Conservation (phyloP, 2,329 filamentous ascomycete species). For the Botrytis fragariae region DNA sequence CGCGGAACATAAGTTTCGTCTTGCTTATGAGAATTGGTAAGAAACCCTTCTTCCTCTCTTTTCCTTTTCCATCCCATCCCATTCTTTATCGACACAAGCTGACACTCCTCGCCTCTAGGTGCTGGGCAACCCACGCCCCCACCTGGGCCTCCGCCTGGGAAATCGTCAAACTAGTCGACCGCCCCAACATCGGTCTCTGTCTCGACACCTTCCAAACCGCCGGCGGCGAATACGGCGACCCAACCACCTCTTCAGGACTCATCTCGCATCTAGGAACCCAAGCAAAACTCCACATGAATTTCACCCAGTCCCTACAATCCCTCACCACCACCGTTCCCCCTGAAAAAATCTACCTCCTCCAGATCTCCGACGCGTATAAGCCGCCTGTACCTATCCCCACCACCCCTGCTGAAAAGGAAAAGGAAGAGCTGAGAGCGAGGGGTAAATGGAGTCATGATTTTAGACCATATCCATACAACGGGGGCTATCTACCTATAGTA, state of each 20-base stretch:
- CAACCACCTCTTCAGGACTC: slow-evolving; percentile 60
- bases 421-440: slow-evolving; percentile 54
- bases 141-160: slow-evolving; percentile 69
- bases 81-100: background rate
- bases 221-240: slow-evolving; percentile 71
- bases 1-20: slow-evolving; percentile 52
- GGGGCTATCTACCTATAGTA: slow-evolving; percentile 65
- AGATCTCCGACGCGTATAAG: slow-evolving; percentile 73
- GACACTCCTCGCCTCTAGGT: slow-evolving; percentile 43
- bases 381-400: slow-evolving; percentile 51
- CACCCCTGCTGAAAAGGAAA: slow-evolving; percentile 39
- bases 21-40: slow-evolving; percentile 73
- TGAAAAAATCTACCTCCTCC: slow-evolving; percentile 71
- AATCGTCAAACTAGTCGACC: slow-evolving; percentile 60
- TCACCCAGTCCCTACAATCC: slow-evolving; percentile 53
- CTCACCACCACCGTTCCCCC: slow-evolving; percentile 57
- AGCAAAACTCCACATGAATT: slow-evolving; percentile 49
- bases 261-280: slow-evolving; percentile 46
- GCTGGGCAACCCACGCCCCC: slow-evolving; percentile 70
- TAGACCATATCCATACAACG: slow-evolving; percentile 65
- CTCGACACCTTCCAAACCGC: slow-evolving; percentile 77
- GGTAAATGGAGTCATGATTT: slow-evolving; percentile 71
- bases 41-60: background rate
- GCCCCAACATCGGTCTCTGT: slow-evolving; percentile 68
- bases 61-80: background rate